These are phyloP conservation scores for Oidiodendron maius DNA, from an alignment of 495 filamentous ascomycete genomes.

Conservation along the genomic window DNA sequence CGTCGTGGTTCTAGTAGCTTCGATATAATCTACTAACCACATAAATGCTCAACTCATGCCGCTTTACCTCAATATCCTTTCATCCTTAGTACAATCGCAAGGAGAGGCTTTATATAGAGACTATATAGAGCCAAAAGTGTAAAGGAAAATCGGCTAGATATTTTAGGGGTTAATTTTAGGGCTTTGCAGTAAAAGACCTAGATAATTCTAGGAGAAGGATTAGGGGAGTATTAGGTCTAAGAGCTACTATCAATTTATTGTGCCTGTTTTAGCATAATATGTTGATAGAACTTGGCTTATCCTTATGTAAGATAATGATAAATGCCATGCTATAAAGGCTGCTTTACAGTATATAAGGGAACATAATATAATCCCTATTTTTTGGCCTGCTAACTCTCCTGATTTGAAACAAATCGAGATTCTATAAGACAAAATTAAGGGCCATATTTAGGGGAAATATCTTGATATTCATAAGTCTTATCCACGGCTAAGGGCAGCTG, in stretches of 20 bases:
- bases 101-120: neutral
- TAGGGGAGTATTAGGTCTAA: constrained; percentile 6
- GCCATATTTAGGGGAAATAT: constrained; percentile 3
- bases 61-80: too few species aligned
- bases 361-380: neutral
- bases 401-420: constrained; percentile 9
- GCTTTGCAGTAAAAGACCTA: neutral
- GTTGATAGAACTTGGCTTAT: too few species aligned
- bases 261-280: constrained; percentile 1
- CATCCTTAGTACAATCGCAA: too few species aligned
- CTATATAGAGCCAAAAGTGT: neutral
- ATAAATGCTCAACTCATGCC: too few species aligned
- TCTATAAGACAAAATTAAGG: constrained; percentile 7
- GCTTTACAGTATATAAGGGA: neutral
- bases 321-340: neutral
- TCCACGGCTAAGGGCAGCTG: constrained; percentile 2
- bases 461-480: constrained; percentile 4
- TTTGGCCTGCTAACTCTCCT: neutral
- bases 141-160: constrained; percentile 12
- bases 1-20: too few species aligned
- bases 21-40: too few species aligned
- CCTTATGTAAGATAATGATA: constrained; percentile 4
- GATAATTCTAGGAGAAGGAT: constrained; percentile 15
- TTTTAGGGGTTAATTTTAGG: constrained; percentile 12
- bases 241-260: constrained; percentile 3